These are phyloP conservation scores for Colletotrichum gigasporum DNA, from an alignment of 2,329 filamentous ascomycete genomes.

Conservation along the genomic window DNA sequence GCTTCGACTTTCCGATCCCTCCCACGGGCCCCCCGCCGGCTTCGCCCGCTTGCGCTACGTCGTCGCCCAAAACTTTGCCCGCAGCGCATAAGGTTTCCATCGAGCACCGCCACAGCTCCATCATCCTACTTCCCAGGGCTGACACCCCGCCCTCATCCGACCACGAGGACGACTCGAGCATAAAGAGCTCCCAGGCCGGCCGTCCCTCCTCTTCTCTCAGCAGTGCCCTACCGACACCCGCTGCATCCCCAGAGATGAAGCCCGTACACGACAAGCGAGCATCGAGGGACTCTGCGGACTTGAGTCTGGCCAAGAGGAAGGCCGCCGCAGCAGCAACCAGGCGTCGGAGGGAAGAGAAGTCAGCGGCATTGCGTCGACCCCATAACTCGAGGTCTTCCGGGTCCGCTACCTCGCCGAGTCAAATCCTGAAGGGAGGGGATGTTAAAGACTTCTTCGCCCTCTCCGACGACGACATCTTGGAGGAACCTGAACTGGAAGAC, in stretches of 20 bases:
- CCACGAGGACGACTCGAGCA: conserved; percentile 40
- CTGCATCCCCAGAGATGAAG: conserved; percentile 44
- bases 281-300: conserved; percentile 34
- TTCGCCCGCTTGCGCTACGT: conserved; percentile 16
- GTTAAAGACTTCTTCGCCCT: conserved; percentile 31
- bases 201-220: conserved; percentile 27
- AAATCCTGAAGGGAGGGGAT: conserved; percentile 39
- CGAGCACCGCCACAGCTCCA: conserved; percentile 31
- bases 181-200: conserved; percentile 14
- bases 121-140: conserved; percentile 35
- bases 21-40: conserved; percentile 38
- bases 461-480: conserved; percentile 67
- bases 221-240: conserved; percentile 42
- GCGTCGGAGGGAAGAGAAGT: conserved; percentile 30
- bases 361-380: conserved; percentile 36
- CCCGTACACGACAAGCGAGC: conserved; percentile 37
- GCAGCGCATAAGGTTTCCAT: conserved; percentile 5
- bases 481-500: conserved; percentile 40
- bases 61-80: conserved; percentile 13
- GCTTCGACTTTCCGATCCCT: conserved; percentile 49
- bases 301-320: conserved; percentile 21
- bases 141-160: conserved; percentile 47
- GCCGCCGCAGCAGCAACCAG: conserved; percentile 18
- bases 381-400: conserved; percentile 39
- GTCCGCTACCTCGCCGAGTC: conserved; percentile 26